phyloP scores from a whole-genome alignment of 2,329 filamentous ascomycete species.

The Diaporthe sp. region DNA sequence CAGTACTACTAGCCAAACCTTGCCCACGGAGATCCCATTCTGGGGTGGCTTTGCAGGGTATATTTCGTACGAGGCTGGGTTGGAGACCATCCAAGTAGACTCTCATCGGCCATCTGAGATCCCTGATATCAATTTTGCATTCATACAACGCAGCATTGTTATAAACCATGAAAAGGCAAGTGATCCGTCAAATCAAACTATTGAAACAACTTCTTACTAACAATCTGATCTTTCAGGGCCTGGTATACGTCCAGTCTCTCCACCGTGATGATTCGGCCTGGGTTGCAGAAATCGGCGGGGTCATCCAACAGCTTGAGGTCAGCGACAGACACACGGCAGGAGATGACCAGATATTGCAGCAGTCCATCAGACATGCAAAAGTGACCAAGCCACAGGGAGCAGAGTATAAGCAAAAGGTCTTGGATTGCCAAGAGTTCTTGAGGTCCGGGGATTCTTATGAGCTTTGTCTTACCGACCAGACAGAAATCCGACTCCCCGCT shows the following conservation, averaged over 20 bases:
- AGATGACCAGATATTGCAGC: neutral
- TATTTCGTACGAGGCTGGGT: neutral
- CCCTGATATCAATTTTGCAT: neutral
- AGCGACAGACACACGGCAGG: neutral
- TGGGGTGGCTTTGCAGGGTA: neutral
- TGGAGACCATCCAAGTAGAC: slow-evolving; percentile 12
- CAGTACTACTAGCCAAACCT: too few species aligned
- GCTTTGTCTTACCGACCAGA: slow-evolving; percentile 6
- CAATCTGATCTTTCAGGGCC: neutral
- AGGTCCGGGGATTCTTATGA: slow-evolving; percentile 9
- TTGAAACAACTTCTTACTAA: neutral
- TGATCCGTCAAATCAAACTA: neutral
- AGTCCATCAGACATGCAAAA: neutral
- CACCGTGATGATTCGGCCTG: neutral
- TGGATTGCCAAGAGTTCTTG: slow-evolving; percentile 5
- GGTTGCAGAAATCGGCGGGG: neutral
- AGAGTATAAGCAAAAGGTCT: neutral
- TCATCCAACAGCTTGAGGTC: neutral
- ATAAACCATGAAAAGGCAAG: neutral
- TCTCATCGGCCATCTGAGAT: neutral
- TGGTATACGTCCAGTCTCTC: slow-evolving; percentile 12
- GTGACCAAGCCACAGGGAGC: neutral
- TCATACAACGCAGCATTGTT: neutral
- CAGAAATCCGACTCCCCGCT: neutral
- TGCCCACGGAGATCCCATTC: neutral